Percentiles rank a stretch among this genome's conserved stretches.
Conservation (phyloP, 306 rosid genomes). For the Arachis stenosperma region DNA sequence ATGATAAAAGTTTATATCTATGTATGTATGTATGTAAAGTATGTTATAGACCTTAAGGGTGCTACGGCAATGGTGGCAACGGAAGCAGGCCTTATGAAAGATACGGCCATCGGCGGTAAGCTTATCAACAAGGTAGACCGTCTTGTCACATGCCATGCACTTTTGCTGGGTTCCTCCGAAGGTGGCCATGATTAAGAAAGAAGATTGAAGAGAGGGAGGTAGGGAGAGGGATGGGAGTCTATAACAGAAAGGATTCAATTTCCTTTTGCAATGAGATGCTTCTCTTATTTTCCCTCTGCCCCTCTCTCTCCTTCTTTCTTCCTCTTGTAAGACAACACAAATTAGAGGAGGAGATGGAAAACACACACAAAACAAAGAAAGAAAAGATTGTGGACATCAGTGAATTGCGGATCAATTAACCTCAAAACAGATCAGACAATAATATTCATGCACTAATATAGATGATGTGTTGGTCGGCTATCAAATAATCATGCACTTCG, state of each 20-base stretch:
- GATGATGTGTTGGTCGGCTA: not conserved
- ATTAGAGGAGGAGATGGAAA: constrained; percentile 37
- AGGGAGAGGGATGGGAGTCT: not conserved
- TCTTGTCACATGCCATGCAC: constrained; percentile 73
- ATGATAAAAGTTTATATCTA: not conserved
- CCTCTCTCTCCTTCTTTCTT: not conserved
- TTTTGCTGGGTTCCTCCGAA: constrained; percentile 75
- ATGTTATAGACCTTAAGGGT: constrained; percentile 67
- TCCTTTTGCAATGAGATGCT: constrained; percentile 10
- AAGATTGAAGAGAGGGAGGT: too few species aligned
- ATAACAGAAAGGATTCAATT: not conserved
- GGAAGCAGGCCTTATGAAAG: constrained; percentile 83
- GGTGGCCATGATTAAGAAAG: constrained; percentile 52
- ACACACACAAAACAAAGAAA: not conserved
- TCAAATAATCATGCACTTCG: not conserved
- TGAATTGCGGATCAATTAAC: constrained; percentile 41
- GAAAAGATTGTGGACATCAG: constrained; percentile 44
- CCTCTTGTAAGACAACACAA: not conserved
- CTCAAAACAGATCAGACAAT: not conserved
- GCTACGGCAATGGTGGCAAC: constrained; percentile 82
- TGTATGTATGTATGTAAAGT: not conserved
- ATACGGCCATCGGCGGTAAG: constrained; percentile 61
- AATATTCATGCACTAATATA: not conserved
- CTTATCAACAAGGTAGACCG: constrained; percentile 74
- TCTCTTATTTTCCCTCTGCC: not conserved